These are phyloP conservation scores for Yamadazyma endophytica DNA, from an alignment of 805 yeast species.

Conservation along the genomic window DNA sequence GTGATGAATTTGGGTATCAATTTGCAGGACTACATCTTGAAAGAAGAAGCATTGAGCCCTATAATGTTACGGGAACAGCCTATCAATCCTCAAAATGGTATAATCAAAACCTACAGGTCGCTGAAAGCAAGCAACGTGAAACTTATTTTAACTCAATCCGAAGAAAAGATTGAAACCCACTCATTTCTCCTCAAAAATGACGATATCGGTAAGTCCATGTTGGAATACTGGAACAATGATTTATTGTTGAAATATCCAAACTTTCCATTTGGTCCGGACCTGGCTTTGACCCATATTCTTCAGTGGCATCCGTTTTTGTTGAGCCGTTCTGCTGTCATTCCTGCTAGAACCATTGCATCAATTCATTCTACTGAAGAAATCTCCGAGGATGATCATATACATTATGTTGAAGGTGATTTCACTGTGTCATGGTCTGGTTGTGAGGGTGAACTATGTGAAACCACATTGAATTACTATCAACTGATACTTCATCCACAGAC, in stretches of 20 bases:
- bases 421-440: slow-evolving; percentile 62
- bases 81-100: slow-evolving; percentile 63
- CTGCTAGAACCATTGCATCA: slow-evolving; percentile 39
- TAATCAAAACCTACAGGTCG: slow-evolving; percentile 64
- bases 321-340: slow-evolving; percentile 68
- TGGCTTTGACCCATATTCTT: slow-evolving; percentile 78
- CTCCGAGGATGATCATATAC: slow-evolving; percentile 30
- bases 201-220: slow-evolving; percentile 56
- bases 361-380: slow-evolving; percentile 21
- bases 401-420: slow-evolving; percentile 63
- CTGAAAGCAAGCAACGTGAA: slow-evolving; percentile 51
- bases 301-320: slow-evolving; percentile 93
- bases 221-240: slow-evolving; percentile 80
- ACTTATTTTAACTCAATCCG: slow-evolving; percentile 68
- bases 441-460: slow-evolving; percentile 48
- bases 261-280: slow-evolving; percentile 55
- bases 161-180: slow-evolving; percentile 56
- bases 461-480: slow-evolving; percentile 32
- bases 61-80: slow-evolving; percentile 69
- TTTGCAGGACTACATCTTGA: slow-evolving; percentile 54
- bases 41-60: slow-evolving; percentile 56
- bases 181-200: slow-evolving; percentile 72
- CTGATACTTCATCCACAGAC: slow-evolving; percentile 4
- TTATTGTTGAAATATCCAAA: slow-evolving; percentile 62
- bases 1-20: slow-evolving; percentile 69